Conservation (phyloP, 441 rosid genomes). For the Pelargonium fulgidum region DNA sequence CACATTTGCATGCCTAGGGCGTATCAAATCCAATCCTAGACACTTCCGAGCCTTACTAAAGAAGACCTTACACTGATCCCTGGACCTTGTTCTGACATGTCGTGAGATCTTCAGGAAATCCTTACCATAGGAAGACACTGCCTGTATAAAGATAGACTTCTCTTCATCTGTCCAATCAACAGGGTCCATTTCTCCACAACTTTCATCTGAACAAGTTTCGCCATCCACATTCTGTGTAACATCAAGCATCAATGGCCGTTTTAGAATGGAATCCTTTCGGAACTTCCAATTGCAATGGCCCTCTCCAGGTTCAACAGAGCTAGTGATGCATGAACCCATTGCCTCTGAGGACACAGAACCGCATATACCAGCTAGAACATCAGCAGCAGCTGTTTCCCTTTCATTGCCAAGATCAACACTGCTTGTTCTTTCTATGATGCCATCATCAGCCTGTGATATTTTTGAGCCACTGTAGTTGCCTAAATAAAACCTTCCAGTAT, state of each 20-base stretch:
- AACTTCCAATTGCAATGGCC: constrained; percentile 41
- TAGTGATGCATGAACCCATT: constrained; percentile 72
- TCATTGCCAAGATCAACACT: constrained; percentile 48
- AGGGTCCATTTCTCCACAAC: constrained; percentile 76
- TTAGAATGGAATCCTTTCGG: constrained; percentile 38
- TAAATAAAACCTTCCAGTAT: constrained; percentile 38
- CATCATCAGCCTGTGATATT: constrained; percentile 35
- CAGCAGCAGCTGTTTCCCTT: constrained; percentile 72
- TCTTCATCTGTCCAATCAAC: constrained; percentile 92
- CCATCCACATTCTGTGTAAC: constrained; percentile 59
- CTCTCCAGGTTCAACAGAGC: constrained; percentile 59
- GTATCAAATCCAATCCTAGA: constrained; percentile 73
- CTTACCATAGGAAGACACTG: constrained; percentile 69
- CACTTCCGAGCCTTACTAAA: constrained; percentile 89
- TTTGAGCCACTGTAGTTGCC: constrained; percentile 43
- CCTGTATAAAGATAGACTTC: constrained; percentile 60
- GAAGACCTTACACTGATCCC: constrained; percentile 81
- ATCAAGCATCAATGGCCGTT: constrained; percentile 49
- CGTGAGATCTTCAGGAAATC: constrained; percentile 68
- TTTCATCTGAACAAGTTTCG: constrained; percentile 87
- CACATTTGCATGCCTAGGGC: constrained; percentile 32
- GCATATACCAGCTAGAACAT: constrained; percentile 67
- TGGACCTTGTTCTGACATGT: constrained; percentile 60
- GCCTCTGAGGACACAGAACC: constrained; percentile 80
- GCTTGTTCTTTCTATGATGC: constrained; percentile 44